Base-by-base conservation (phyloP, 176 grass and related monocot genomes). In the Poa pratensis region DNA sequence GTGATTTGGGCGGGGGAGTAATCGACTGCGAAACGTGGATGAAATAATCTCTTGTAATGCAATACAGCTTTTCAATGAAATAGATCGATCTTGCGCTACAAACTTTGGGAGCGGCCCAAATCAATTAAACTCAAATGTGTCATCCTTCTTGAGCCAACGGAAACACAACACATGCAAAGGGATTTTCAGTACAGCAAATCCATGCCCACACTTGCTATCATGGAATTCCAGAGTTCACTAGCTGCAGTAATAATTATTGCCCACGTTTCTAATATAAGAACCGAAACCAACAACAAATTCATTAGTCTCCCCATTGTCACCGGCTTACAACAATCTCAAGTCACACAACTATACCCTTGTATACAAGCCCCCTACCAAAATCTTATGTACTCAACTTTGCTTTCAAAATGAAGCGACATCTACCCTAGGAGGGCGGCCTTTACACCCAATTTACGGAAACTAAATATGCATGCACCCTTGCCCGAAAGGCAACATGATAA, bases 361-460 rank as follows among this genome's bases (percentile, higher is more conserved):
- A 93, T 88, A 96, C 84, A 97, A 70, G 48, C 54, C 82, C 64
- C 69, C 46, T 68, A 82, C 79, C 82, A 92, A 92, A 94, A 90
- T 87, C 83, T 90, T 97, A 94, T 97, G 94, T 92, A 93, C 94
- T 70, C 67, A 72, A 67, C 49, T 88, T 86, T 73, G 69, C 82
- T 76, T 79, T 75, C 84, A 24, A 80, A 88, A 90, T 39, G 54
- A 97, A 81, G 73, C 37, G 53, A 75, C 60, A 86, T 84, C 79
- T 89, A 83, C 64, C 45, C 80, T 85, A 62, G 40, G 61, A 74
- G 83, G 35, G 45, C 27, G 45, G 51, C 17, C 53, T 77, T 92
- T 72, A 82, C 69, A 86, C 28, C 80, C 61, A 80, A 86, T 67
- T 50, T 39, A 89, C 12, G 23, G 50, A 87, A 90, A 87, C 85